Conservation (phyloP, 2,329 filamentous ascomycete species). For the Thelonectria olida region DNA sequence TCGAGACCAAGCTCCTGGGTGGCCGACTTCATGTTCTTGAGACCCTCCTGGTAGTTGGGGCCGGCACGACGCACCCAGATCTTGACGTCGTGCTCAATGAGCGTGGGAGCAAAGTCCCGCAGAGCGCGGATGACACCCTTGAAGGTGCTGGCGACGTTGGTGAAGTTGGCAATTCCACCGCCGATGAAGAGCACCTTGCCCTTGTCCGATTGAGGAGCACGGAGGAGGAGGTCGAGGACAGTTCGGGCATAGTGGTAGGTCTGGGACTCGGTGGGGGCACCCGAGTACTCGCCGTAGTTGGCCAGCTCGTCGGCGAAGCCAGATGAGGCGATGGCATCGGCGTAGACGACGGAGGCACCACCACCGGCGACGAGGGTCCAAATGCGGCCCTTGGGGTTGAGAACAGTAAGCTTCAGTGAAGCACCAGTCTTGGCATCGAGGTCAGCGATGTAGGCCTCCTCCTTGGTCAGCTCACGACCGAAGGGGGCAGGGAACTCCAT, state of each 20-base stretch:
- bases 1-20: slow-evolving; percentile 89
- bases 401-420: slow-evolving; percentile 96
- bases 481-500: slow-evolving; percentile 99
- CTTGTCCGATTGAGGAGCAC: slow-evolving; percentile 82
- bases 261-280: slow-evolving; percentile 97
- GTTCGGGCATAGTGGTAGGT: slow-evolving; percentile 99
- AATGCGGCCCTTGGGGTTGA: slow-evolving; percentile 90
- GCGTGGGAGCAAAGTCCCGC: slow-evolving; percentile 83
- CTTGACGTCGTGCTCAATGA: slow-evolving; percentile 96
- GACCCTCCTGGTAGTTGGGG: slow-evolving; percentile 99
- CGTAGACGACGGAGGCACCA: slow-evolving; percentile 99
- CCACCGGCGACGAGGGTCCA: slow-evolving; percentile 99
- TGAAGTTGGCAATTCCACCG: slow-evolving; percentile 99
- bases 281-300: slow-evolving; percentile 99
- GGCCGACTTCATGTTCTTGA: slow-evolving; percentile 99
- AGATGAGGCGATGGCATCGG: slow-evolving; percentile 95
- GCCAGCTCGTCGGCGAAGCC: slow-evolving; percentile 96
- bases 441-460: slow-evolving; percentile 98
- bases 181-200: slow-evolving; percentile 99
- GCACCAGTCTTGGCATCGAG: slow-evolving; percentile 99
- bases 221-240: slow-evolving; percentile 96
- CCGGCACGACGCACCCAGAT: slow-evolving; percentile 92
- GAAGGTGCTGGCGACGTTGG: slow-evolving; percentile 99
- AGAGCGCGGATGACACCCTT: slow-evolving; percentile 99
- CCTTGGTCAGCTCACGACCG: slow-evolving; percentile 97